Base-by-base conservation (phyloP, 2,329 filamentous ascomycete species). In the Lecanicillium sp. region DNA sequence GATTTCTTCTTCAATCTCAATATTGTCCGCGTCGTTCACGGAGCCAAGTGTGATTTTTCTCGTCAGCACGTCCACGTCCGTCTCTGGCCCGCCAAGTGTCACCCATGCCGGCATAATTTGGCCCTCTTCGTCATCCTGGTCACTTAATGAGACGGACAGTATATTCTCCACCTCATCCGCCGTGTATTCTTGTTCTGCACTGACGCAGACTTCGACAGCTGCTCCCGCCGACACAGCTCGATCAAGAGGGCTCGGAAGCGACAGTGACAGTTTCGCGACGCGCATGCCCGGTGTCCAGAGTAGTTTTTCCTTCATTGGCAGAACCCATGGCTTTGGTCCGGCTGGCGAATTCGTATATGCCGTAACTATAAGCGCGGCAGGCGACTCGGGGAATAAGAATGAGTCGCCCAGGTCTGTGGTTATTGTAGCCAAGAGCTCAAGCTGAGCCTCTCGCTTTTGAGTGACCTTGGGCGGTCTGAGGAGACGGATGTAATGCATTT, bases 401-500 rank as follows among this genome's bases (percentile, higher is more conserved):
- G 70, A 61, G 48, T 78, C 74, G 22, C 73, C 71, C 2, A 78
- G 61, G 43, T 78, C 73, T 11, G 73, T 78, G 9, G 71, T 75
- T 46, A 78, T 67, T 43, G 71, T 68, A 43, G 78, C 56, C 2
- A 73, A 58, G 4, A 78, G 49, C 35, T 63, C 61, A 7, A 71
- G 49, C 12, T 47, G 14, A 48, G 57, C 46, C 33, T 46, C 42
- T 42, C 49, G 37, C 11, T 47, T 28, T 40, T 37, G 48, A 1
- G 53, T 51, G 32, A 70, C 51, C 46, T 59, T 60, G 3, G 67
- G 68, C 3, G 67, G 60, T 12, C 73, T 62, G 22, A 77, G 56
- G 5, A 76, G 63, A 29, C 73, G 67, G 41, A 77, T 66, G 58
- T 78, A 78, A 47, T 78, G 72, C 73, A 78, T 78, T 14, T 9